Evolutionary conservation across 2,329 filamentous ascomycete species (phyloP).

Genomic region (Colletotrichum horii): DNA sequence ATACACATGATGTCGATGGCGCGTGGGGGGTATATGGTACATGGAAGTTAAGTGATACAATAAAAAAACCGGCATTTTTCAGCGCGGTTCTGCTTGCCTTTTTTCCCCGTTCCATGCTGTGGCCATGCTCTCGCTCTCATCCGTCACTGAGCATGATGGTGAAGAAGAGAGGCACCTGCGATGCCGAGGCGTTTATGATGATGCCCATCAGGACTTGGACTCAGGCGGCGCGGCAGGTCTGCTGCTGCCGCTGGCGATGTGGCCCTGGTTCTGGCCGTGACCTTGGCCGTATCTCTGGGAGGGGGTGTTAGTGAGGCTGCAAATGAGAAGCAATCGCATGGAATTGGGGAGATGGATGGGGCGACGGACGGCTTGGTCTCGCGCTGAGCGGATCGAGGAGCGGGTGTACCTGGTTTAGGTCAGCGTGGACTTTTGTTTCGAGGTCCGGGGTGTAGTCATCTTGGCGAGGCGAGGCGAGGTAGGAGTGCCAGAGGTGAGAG

Average conservation of each 20-base stretch:
- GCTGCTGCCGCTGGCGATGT: background rate
- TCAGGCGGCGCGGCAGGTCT: background rate
- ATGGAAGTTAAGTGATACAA: background rate
- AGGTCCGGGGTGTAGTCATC: background rate
- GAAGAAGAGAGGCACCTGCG: background rate
- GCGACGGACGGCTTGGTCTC: constrained; percentile 35
- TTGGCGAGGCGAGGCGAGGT: background rate
- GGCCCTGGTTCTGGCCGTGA: background rate
- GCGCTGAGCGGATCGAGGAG: constrained; percentile 44
- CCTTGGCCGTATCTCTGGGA: constrained; percentile 8
- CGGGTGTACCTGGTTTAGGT: constrained; percentile 39
- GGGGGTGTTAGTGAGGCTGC: background rate
- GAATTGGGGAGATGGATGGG: background rate
- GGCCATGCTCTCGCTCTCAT: background rate
- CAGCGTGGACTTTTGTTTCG: background rate
- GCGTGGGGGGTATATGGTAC: background rate
- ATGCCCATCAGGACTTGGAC: background rate
- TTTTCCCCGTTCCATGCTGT: no score
- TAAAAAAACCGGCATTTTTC: background rate
- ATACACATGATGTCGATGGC: background rate
- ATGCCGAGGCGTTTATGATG: background rate
- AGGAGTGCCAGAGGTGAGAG: background rate
- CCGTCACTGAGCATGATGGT: background rate
- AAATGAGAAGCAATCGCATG: background rate
- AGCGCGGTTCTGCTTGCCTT: background rate